phyloP scores from a whole-genome alignment of 257 asterid genomes.

The Buddleja alternifolia region DNA sequence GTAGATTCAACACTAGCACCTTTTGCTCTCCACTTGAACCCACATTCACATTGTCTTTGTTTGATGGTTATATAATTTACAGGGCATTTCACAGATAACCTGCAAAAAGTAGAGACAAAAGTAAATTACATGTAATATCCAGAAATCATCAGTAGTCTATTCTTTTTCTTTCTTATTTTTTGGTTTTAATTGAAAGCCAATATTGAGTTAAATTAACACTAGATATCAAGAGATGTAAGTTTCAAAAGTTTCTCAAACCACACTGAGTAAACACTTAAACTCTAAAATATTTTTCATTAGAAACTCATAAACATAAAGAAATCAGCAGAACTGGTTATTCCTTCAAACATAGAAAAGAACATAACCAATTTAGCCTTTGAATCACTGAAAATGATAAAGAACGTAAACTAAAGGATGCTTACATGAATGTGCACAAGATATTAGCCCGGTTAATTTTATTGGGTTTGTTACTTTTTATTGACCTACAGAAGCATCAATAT shows the following conservation, averaged over 20 bases:
- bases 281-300: too few relatives aligned
- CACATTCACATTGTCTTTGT: slow-evolving; percentile 41
- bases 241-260: not conserved
- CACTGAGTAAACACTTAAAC: too few relatives aligned
- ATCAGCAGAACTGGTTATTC: not conserved
- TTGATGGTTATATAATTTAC: slow-evolving; percentile 38
- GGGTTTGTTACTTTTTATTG: not conserved
- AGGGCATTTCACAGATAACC: slow-evolving; percentile 57
- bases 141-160: not conserved
- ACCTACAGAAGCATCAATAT: slow-evolving; percentile 1
- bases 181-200: not conserved
- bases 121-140: not conserved
- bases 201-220: too few relatives aligned
- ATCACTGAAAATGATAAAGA: not conserved
- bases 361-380: not conserved
- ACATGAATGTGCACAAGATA: slow-evolving; percentile 32
- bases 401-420: slow-evolving; percentile 11
- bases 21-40: slow-evolving; percentile 50
- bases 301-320: not conserved
- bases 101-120: slow-evolving; percentile 16
- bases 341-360: not conserved
- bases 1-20: slow-evolving; percentile 43
- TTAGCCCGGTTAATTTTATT: not conserved
- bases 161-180: not conserved
- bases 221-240: not conserved